Base-by-base conservation (phyloP, 1,284 basidiomycete species). In the Ceratobasidium sp. region DNA sequence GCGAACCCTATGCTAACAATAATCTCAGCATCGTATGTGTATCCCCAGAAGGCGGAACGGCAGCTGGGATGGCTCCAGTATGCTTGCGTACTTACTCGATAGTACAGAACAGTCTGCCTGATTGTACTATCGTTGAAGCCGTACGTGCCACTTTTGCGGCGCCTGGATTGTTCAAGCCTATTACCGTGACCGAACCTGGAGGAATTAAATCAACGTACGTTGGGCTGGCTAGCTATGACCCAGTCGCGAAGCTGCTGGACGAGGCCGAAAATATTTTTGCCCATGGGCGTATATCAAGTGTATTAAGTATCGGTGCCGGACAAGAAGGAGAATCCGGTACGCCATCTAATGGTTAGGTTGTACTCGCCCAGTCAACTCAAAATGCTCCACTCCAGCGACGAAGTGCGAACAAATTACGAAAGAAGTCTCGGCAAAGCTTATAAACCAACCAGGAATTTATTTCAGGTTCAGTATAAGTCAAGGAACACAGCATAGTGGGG, bases 81-180 rank as follows among this genome's bases (percentile, higher is more conserved):
- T n/a, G n/a, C 13, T 26, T 71, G 10, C 69, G 69, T 6, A 61
- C 38, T 7, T 71, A 71, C 44, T 9, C 23, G 3, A 26, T 13
- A 20, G 2, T 2, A 26, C 69, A 1, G 33, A 71, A 28, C n/a
- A 17, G 15, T n/a, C 10, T 40, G 23, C 69, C 69, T 3, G 40
- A 59, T 23, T 71, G 69, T 42, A 69, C 50, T 23, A 69, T 69
- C 20, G 48, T 56, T 10, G 67, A 69, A 40, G 67, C 67, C 20
- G 33, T 71, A 12, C 38, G 69, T 6, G 54, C 69, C 10, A 71
- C 56, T 1, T 57, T 44, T n/a, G 69, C 69, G 12, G 13, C 28
- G 10, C 56, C 56, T 20, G 69, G 57, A 23, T 20, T 71, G 26
- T 71, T 71, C 69, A 71, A 71, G 23, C 23, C 52, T 23, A 33